Evolutionary conservation across 805 yeast species (phyloP).

Genomic region (Teunomyces atbi): DNA sequence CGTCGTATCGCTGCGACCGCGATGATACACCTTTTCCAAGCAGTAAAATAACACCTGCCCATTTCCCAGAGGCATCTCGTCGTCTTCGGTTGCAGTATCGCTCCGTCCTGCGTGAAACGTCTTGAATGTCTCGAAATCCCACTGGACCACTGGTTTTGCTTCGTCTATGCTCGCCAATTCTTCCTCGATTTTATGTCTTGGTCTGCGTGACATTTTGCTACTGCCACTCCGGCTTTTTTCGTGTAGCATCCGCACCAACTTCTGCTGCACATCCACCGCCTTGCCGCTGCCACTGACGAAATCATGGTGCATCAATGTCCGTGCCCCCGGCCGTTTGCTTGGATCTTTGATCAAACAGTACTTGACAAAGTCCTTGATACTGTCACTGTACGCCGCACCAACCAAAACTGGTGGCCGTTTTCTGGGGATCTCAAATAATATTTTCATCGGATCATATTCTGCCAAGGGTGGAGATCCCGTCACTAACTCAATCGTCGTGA

Average conservation of each 20-base stretch:
- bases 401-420: slow-evolving; percentile 58
- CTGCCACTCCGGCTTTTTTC: slow-evolving; percentile 5
- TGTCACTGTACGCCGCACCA: slow-evolving; percentile 42
- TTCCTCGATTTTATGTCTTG: background rate
- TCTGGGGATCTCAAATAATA: slow-evolving; percentile 67
- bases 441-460: slow-evolving; percentile 72
- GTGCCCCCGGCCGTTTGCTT: slow-evolving; percentile 58
- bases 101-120: background rate
- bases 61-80: background rate
- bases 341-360: slow-evolving; percentile 72
- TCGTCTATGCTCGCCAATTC: background rate
- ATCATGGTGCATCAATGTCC: slow-evolving; percentile 49
- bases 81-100: background rate
- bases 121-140: slow-evolving; percentile 19
- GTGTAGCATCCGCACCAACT: background rate
- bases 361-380: slow-evolving; percentile 65
- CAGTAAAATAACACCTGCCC: slow-evolving; percentile 45
- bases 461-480: slow-evolving; percentile 81
- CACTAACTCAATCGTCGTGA: slow-evolving; percentile 81
- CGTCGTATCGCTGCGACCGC: slow-evolving; percentile 55
- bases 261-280: background rate
- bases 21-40: slow-evolving; percentile 44
- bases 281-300: slow-evolving; percentile 42
- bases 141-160: slow-evolving; percentile 4
- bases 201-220: slow-evolving; percentile 24